Evolutionary conservation across 202 grass and related monocot species (phyloP), one percentile per base, ranked within the genome.

Genomic region (Brachypodium distachyon): DNA sequence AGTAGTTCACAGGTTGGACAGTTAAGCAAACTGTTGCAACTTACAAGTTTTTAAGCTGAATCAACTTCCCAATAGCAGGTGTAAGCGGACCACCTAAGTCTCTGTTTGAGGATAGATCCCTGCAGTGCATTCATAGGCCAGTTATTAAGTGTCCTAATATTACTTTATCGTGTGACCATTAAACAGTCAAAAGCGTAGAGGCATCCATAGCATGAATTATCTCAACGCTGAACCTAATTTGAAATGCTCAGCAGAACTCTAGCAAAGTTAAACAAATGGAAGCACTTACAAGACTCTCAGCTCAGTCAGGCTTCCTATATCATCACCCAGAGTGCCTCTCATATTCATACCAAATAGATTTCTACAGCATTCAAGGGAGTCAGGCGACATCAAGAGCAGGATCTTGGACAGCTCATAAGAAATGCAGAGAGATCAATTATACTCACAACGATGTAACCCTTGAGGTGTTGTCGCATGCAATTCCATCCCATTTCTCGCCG

Each of bases 61-160:
- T 21, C 68, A 97, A 87, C 51, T 93, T 90, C 23, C 78, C 86
- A 37, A 97, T 88, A 67, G 78, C 70, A 71, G 67, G 18, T 26
- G 94, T 71, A 23, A 97, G 75, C 62, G 59, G 77, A 27, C 88
- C 90, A 9, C 38, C 72, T 55, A 91, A 76, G 19, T 29, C 50
- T 43, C 11, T n/a, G 33, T 97, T 97, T 36, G 73, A 89, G 21
- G 94, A 93, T 47, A 97, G 68, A 82, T 97, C 94, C 84, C 94
- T 97, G 57, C 62, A 87, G 41, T 42, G 70, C 39, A 81, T 79
- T 66, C 32, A 42, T 79, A 81, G 76, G 40, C 10, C 16, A 64
- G 34, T 73, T 50, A 59, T 37, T 72, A 33, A 67, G 18, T 51
- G n/a, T 25, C 19, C 12, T 38, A 27, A 40, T 26, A 61, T 42